Conservation (phyloP, 148 eudicot genomes). For the Amaranthus cruentus region DNA sequence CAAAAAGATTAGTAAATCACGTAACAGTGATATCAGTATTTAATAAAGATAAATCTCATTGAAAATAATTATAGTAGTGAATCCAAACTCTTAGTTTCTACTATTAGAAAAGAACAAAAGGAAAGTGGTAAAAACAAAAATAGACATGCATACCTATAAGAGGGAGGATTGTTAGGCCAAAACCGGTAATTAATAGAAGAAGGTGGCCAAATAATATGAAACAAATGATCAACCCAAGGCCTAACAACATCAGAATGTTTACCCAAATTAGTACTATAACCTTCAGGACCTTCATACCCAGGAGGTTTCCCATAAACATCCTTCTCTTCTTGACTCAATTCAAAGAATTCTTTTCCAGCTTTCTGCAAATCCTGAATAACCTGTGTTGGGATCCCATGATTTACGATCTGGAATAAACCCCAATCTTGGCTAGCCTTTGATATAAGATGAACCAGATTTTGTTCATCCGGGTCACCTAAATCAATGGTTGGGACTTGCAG, state of each 20-base stretch:
- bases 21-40: too few species aligned
- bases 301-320: slow-evolving; percentile 44
- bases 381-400: slow-evolving; percentile 43
- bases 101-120: background rate
- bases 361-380: slow-evolving; percentile 30
- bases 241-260: background rate
- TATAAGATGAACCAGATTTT: slow-evolving; percentile 19
- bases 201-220: slow-evolving; percentile 76
- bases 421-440: slow-evolving; percentile 39
- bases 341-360: slow-evolving; percentile 47
- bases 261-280: slow-evolving; percentile 52
- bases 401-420: slow-evolving; percentile 51
- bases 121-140: background rate
- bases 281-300: slow-evolving; percentile 43
- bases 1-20: too few species aligned
- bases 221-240: slow-evolving; percentile 83
- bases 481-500: slow-evolving; percentile 43
- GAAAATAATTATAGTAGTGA: too few species aligned
- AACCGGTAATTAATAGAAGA: slow-evolving; percentile 46
- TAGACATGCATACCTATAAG: slow-evolving; percentile 44
- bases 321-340: slow-evolving; percentile 46
- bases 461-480: slow-evolving; percentile 21
- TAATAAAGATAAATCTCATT: too few species aligned
- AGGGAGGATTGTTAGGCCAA: slow-evolving; percentile 76
- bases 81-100: background rate